Conservation (phyloP, 1,284 basidiomycete genomes). For the Ganoderma sinense region DNA sequence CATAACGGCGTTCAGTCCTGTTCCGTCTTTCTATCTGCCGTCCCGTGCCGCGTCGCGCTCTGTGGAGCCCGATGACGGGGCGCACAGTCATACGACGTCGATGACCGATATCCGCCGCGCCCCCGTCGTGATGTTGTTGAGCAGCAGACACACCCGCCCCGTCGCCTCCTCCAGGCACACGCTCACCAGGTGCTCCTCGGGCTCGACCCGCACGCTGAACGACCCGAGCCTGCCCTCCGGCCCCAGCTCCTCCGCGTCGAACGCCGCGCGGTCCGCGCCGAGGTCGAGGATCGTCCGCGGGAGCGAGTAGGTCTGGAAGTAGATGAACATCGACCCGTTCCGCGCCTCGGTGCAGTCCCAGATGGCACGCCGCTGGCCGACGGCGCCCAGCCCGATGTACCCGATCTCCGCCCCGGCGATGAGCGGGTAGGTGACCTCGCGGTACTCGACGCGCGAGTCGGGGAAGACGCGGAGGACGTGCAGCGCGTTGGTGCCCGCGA, state of each 20-base stretch:
- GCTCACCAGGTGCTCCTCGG: slow-evolving; percentile 29
- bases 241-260: slow-evolving; percentile 19
- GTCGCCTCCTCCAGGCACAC: slow-evolving; percentile 28
- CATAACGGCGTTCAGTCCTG: background rate
- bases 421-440: slow-evolving; percentile 29
- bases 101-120: slow-evolving; percentile 28
- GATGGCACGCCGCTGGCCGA: slow-evolving; percentile 28
- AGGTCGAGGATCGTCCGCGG: slow-evolving; percentile 27
- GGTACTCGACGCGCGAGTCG: slow-evolving; percentile 19
- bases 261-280: slow-evolving; percentile 19
- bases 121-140: slow-evolving; percentile 28
- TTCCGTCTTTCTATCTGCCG: background rate
- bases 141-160: slow-evolving; percentile 29
- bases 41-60: background rate
- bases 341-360: slow-evolving; percentile 32
- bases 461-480: slow-evolving; percentile 24
- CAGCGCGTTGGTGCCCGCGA: slow-evolving; percentile 22
- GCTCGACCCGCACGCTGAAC: slow-evolving; percentile 27
- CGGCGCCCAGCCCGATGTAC: slow-evolving; percentile 27
- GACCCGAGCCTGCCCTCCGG: slow-evolving; percentile 22
- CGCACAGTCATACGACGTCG: slow-evolving; percentile 21
- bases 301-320: slow-evolving; percentile 31
- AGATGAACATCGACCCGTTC: slow-evolving; percentile 26
- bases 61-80: background rate
- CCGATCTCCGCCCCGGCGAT: slow-evolving; percentile 18